Percentiles rank a stretch among this genome's conserved stretches.
These are phyloP conservation scores for Polychytrium aggregatum DNA, from an alignment of 192 early-diverging fungal species.

Conservation along the genomic window DNA sequence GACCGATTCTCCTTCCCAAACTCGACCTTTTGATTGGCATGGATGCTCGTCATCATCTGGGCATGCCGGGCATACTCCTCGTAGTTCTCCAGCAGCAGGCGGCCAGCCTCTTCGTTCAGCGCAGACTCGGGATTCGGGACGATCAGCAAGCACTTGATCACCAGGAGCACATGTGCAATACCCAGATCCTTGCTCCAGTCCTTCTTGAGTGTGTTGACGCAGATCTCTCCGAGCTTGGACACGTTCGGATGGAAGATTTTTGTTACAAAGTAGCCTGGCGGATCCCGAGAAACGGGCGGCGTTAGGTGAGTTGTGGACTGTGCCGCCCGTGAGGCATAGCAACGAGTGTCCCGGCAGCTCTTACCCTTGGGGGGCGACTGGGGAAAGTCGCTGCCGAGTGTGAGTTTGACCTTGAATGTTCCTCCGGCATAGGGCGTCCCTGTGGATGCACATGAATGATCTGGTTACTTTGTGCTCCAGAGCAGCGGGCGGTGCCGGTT, in stretches of 20 bases:
- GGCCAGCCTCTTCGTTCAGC: conserved; percentile 90
- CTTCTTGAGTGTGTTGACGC: conserved; percentile 91
- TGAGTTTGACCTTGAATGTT: conserved; percentile 58
- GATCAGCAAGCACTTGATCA: conserved; percentile 90
- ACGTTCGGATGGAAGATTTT: conserved; percentile 98
- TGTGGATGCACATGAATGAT: neutral
- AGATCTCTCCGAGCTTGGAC: conserved; percentile 76
- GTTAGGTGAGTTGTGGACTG: neutral
- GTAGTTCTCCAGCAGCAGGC: conserved; percentile 77
- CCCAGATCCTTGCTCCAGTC: conserved; percentile 89
- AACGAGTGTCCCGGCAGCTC: no score
- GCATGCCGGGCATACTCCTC: conserved; percentile 75
- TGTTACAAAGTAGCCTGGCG: conserved; percentile 66
- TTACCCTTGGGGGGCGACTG: conserved; percentile 72
- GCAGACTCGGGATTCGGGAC: conserved; percentile 93
- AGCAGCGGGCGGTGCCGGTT: no score
- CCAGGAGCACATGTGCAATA: conserved; percentile 73
- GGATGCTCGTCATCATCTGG: conserved; percentile 64
- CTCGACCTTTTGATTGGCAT: conserved; percentile 35
- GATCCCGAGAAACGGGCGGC: no score
- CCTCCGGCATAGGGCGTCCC: conserved; percentile 81
- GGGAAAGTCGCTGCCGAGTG: conserved; percentile 65
- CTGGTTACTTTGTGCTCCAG: no score
- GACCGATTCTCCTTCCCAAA: no score
- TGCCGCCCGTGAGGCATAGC: neutral